Evolutionary conservation across 176 grass and related monocot species (phyloP), one percentile per base, ranked within the genome.

Genomic region (Ampelocalamus luodianensis): DNA sequence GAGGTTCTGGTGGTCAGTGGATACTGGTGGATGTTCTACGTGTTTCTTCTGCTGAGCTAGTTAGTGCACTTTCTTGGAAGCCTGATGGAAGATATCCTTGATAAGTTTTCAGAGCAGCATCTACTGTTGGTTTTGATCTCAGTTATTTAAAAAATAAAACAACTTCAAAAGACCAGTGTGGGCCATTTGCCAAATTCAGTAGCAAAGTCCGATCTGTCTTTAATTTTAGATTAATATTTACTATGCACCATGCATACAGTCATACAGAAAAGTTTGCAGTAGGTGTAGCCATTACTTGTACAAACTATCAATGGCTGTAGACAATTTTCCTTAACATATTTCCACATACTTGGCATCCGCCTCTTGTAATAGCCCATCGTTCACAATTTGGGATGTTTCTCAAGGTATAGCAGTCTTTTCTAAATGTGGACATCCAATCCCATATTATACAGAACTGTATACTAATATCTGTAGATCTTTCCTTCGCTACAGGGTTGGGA

Each of bases 31-130:
- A 98, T 89, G 78, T 92, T 86, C 91, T 98, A 62, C 86, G 83
- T 83, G 83, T 79, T 63, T 80, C 85, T 69, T 71, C 79, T 72
- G 39, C 65, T 88, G 93, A 98, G 81, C 83, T 80, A 82, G 85
- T 95, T 76, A 93, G 72, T 84, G 73, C 85, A 80, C 88, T 98
- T 72, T 89, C 76, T 74, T 98, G 96, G 96, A 93, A 93, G 59
- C 96, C 96, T 56, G 91, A 95, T 79, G 96, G 96, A 72, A 91
- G 83, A 98, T 98, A 98, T 98, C 96, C 96, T 97, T 89, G 72
- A 82, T 78, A 73, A 71, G 3, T 85, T 86, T 82, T 43, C 59
- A 53, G 42, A 55, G n/a, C 43, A 78, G 16, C 54, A 50, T 22
- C 12, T 53, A 51, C 1, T 40, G 38, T 77, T 77, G 20, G 20